Percentiles rank a stretch among this genome's conserved stretches.
These are phyloP conservation scores for Aristolochia fimbriata DNA, from an alignment of 164 flowering plant genomes.

Conservation along the genomic window DNA sequence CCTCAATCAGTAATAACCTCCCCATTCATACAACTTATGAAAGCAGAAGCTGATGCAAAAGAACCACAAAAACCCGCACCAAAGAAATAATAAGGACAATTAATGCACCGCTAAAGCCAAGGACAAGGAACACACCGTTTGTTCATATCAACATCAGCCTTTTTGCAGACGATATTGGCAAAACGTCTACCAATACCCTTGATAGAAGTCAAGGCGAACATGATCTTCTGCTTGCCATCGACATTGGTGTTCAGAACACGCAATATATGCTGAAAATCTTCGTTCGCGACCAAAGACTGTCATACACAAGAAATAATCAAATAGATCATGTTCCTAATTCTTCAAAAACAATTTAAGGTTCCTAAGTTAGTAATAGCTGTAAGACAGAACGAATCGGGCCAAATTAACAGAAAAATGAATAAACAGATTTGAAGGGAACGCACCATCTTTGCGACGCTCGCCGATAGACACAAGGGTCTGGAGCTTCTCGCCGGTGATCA, in stretches of 20 bases:
- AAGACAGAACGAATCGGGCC: too few species aligned
- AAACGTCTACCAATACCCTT: constrained; percentile 16
- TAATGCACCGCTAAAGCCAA: not conserved
- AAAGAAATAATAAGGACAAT: not conserved
- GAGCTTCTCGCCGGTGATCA: too few species aligned
- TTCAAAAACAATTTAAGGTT: too few species aligned
- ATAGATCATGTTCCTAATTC: too few species aligned
- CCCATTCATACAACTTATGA: not conserved
- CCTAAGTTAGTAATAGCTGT: too few species aligned
- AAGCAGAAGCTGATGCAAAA: not conserved
- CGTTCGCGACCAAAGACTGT: constrained; percentile 18
- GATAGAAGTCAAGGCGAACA: constrained; percentile 17
- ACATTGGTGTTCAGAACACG: constrained; percentile 18
- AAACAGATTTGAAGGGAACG: too few species aligned
- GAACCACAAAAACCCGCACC: not conserved
- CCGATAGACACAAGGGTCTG: too few species aligned
- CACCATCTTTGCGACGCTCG: too few species aligned
- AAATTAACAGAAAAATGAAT: too few species aligned
- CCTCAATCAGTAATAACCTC: not conserved
- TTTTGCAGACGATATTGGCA: constrained; percentile 17
- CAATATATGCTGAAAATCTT: constrained; percentile 16
- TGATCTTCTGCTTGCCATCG: constrained; percentile 17
- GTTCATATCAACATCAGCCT: constrained; percentile 18
- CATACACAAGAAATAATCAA: not conserved
- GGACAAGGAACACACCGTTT: constrained; percentile 6